Conservation (phyloP, 148 eudicot species). For the Vaccinium myrtillus region DNA sequence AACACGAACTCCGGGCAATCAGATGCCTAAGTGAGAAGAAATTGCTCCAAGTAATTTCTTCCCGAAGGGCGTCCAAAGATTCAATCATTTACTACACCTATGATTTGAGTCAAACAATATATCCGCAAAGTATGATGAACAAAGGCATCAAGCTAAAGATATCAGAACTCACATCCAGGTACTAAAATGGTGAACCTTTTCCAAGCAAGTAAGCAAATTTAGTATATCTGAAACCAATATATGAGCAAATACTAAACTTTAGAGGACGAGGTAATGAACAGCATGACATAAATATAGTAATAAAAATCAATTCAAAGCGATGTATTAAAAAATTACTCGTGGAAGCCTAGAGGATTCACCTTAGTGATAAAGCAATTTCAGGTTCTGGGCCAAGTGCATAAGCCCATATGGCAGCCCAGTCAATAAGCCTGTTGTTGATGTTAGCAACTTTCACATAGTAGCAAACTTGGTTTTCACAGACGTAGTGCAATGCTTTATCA, state of each 20-base stretch:
- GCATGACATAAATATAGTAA: neutral
- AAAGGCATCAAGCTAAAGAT: conserved; percentile 3
- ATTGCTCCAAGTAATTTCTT: too few relatives aligned
- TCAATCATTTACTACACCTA: too few relatives aligned
- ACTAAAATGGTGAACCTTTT: conserved; percentile 6
- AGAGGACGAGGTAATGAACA: neutral
- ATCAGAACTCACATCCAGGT: conserved; percentile 14
- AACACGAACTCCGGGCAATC: too few relatives aligned
- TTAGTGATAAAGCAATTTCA: conserved; percentile 78
- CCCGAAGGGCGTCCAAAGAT: too few relatives aligned
- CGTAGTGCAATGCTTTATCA: conserved; percentile 50
- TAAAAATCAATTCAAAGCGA: neutral
- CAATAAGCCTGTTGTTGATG: conserved; percentile 29
- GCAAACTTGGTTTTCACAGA: conserved; percentile 40
- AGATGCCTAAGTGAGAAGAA: too few relatives aligned
- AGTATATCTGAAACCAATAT: neutral
- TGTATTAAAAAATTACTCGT: neutral
- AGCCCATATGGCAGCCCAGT: conserved; percentile 96
- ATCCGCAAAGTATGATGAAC: neutral
- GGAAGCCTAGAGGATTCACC: conserved; percentile 40
- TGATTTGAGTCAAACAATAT: neutral
- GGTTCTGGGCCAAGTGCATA: conserved; percentile 97
- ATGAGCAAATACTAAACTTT: neutral
- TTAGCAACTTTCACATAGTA: conserved; percentile 21
- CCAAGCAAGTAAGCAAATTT: conserved; percentile 10